A percentile compares a stretch with the other conserved stretches of the same genome.
phyloP scores from a whole-genome alignment of 2,329 filamentous ascomycete genomes.

The Sphaerulina vaccinii region DNA sequence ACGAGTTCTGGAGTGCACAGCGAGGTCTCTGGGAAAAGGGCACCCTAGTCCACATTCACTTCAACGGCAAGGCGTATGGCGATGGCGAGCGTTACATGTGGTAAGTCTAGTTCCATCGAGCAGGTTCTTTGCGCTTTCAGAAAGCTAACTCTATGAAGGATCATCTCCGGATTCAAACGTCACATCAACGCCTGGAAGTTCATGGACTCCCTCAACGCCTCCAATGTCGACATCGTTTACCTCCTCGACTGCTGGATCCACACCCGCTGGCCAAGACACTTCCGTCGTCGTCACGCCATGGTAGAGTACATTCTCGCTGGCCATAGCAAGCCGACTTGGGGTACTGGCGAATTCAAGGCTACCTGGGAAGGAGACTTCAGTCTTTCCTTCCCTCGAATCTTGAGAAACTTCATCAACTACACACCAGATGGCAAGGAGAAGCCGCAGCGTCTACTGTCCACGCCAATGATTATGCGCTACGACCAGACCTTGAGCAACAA shows the following conservation, averaged over 20 bases:
- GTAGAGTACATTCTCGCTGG: conserved; percentile 7
- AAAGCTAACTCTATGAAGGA: no score
- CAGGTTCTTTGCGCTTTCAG: no score
- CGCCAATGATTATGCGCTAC: conserved; percentile 4
- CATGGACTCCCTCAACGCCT: conserved; percentile 8
- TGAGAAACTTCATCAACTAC: not conserved
- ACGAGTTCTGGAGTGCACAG: not conserved
- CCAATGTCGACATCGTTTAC: conserved; percentile 3
- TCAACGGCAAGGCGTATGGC: conserved; percentile 5
- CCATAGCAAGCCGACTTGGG: not conserved
- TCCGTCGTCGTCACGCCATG: not conserved
- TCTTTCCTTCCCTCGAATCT: conserved; percentile 1
- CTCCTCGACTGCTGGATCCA: conserved; percentile 11
- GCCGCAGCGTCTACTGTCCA: not conserved
- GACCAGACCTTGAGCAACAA: conserved; percentile 6
- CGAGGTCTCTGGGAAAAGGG: no score
- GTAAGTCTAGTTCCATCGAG: not conserved
- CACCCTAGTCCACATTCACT: conserved; percentile 8
- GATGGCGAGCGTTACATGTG: conserved; percentile 5
- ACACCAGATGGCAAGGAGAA: not conserved
- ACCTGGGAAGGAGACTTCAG: conserved; percentile 5
- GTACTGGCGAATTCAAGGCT: not conserved
- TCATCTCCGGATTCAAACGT: not conserved
- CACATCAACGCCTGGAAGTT: conserved; percentile 1
- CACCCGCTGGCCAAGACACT: conserved; percentile 5